These are phyloP conservation scores for Colletotrichum melonis DNA, from an alignment of 2,329 filamentous ascomycete species.

Conservation along the genomic window DNA sequence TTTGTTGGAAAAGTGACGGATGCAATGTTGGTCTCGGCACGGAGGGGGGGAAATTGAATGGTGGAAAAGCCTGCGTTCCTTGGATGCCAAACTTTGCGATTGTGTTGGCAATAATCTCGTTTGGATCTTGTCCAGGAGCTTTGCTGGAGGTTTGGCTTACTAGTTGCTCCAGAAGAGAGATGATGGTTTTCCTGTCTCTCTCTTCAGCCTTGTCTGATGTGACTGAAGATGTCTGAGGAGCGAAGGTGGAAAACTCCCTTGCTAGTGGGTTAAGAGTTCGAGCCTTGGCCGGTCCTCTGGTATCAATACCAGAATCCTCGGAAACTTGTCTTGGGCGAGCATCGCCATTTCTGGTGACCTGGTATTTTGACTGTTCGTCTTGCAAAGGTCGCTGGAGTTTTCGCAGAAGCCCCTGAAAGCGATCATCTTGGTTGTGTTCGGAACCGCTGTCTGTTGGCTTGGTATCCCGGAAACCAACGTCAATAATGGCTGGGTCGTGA, in stretches of 20 bases:
- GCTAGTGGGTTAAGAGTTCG: conserved; percentile 29
- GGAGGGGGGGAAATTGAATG: neutral
- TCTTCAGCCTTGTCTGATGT: conserved; percentile 15
- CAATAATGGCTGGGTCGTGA: conserved; percentile 20
- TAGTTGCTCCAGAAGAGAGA: conserved; percentile 21
- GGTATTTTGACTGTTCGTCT: neutral
- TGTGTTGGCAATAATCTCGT: conserved; percentile 21
- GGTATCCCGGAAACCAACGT: neutral
- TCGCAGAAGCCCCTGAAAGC: conserved; percentile 26
- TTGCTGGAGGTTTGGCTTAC: neutral
- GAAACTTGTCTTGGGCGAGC: conserved; percentile 15
- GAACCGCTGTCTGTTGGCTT: neutral
- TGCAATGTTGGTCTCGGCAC: neutral
- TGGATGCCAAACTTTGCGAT: conserved; percentile 20
- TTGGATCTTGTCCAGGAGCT: neutral
- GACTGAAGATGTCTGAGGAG: neutral
- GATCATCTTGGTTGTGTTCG: neutral
- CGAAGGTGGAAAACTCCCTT: conserved; percentile 21
- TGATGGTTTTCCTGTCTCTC: conserved; percentile 24
- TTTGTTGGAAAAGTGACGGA: neutral
- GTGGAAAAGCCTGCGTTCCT: neutral
- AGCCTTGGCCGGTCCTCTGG: conserved; percentile 11
- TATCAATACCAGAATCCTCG: conserved; percentile 14
- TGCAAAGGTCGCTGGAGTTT: conserved; percentile 15
- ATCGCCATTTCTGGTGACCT: neutral